A percentile compares a stretch with the other conserved stretches of the same genome.
Evolutionary conservation across 176 grass and related monocot genomes (phyloP).

Genomic region (Puccinellia tenuiflora): DNA sequence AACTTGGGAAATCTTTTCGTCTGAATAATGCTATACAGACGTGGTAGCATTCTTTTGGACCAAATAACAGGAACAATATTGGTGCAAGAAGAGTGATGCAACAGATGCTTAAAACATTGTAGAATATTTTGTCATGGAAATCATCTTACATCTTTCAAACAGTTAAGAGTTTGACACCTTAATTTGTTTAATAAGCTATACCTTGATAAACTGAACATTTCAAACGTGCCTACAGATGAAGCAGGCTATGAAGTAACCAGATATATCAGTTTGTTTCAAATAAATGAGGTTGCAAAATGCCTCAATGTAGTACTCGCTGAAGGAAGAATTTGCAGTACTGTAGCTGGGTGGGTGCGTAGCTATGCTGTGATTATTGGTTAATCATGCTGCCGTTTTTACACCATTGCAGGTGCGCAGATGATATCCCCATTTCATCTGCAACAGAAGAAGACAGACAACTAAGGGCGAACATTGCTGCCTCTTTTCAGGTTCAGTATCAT

Average conservation of each 20-base stretch:
- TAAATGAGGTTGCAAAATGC: neutral
- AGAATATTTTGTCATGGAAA: neutral
- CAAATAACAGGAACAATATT: neutral
- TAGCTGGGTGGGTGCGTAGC: neutral
- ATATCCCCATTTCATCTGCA: slow-evolving; percentile 60
- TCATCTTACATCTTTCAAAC: neutral
- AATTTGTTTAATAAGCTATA: neutral
- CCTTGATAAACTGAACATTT: neutral
- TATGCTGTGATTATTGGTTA: slow-evolving; percentile 20
- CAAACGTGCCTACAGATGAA: neutral
- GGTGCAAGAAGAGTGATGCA: neutral
- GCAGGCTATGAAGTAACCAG: neutral
- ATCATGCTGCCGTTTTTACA: slow-evolving; percentile 5
- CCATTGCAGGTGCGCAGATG: slow-evolving; percentile 40
- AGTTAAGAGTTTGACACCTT: neutral
- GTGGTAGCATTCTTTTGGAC: neutral
- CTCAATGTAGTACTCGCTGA: neutral
- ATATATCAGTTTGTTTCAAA: neutral
- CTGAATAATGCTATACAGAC: neutral
- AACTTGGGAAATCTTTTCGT: neutral
- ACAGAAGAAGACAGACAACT: slow-evolving; percentile 54
- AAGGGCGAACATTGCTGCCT: slow-evolving; percentile 88
- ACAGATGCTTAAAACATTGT: neutral
- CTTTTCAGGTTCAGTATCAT: slow-evolving; percentile 72
- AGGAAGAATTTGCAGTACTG: neutral